phyloP scores from a whole-genome alignment of 352 stramenopile genomes.

The Poterioochromonas sp. region DNA sequence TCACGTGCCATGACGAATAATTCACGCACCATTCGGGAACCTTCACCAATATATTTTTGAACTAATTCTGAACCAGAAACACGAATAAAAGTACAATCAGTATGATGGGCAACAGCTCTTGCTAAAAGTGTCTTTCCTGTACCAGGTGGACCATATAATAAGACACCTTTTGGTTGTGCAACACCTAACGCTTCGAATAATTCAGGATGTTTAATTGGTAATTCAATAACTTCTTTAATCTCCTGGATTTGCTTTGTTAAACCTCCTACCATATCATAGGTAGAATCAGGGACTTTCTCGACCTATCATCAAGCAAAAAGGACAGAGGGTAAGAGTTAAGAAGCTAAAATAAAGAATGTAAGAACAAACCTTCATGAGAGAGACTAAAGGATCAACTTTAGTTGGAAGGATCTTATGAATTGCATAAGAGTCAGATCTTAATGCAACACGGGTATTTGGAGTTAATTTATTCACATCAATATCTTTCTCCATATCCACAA shows the following conservation, averaged over 20 bases:
- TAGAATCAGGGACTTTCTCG: conserved; percentile 99
- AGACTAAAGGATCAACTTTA: conserved; percentile 98
- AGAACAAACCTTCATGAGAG: conserved; percentile 88
- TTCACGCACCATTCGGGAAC: conserved; percentile 96
- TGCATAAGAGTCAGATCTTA: conserved; percentile 96
- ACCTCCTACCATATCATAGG: conserved; percentile 98
- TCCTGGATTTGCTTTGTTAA: conserved; percentile 96
- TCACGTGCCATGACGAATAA: conserved; percentile 98
- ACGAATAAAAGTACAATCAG: conserved; percentile 97
- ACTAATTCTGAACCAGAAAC: conserved; percentile 98
- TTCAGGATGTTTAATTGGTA: conserved; percentile 94
- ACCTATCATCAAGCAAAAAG: too few species aligned
- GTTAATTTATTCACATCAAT: conserved; percentile 74
- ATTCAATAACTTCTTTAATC: conserved; percentile 94
- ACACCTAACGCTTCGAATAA: conserved; percentile 97
- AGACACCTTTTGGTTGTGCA: conserved; percentile 95
- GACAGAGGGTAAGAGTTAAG: too few species aligned
- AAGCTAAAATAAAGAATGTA: too few species aligned
- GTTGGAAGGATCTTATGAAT: conserved; percentile 95
- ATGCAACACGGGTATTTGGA: conserved; percentile 94
- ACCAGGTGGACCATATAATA: conserved; percentile 85
- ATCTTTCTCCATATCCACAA: conserved; percentile 97
- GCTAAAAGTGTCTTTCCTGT: conserved; percentile 98
- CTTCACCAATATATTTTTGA: conserved; percentile 99
- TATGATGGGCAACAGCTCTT: conserved; percentile 93